Evolutionary conservation across 345 rosid genomes (phyloP).

Genomic region (Aquilaria yunnanensis): DNA sequence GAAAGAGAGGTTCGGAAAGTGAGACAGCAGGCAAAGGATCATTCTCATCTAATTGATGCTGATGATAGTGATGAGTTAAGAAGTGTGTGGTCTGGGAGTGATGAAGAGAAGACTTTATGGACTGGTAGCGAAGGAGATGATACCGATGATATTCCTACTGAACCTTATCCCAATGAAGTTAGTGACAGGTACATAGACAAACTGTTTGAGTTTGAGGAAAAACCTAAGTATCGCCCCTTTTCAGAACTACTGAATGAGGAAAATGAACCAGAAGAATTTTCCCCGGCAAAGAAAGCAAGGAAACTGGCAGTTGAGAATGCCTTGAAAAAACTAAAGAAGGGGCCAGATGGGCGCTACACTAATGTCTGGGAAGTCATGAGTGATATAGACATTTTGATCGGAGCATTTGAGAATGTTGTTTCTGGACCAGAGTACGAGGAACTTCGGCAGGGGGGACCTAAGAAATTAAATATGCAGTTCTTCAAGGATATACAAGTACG

Average conservation of each 20-base stretch:
- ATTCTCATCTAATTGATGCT: constrained; percentile 59
- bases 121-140: constrained; percentile 88
- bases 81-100: constrained; percentile 92
- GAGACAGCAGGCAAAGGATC: constrained; percentile 69
- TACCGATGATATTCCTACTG: constrained; percentile 74
- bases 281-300: constrained; percentile 87
- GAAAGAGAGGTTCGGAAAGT: constrained; percentile 58
- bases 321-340: constrained; percentile 82
- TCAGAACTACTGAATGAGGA: constrained; percentile 73
- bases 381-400: constrained; percentile 73
- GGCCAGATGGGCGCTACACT: constrained; percentile 85
- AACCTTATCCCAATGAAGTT: constrained; percentile 63
- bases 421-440: constrained; percentile 96
- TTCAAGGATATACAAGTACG: constrained; percentile 92
- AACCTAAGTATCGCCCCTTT: constrained; percentile 79
- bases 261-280: constrained; percentile 80
- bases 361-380: constrained; percentile 98
- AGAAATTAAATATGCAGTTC: constrained; percentile 83
- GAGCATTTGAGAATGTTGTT: constrained; percentile 84
- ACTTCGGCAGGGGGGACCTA: constrained; percentile 90
- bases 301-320: constrained; percentile 93
- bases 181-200: constrained; percentile 78
- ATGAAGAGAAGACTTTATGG: constrained; percentile 91
- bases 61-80: constrained; percentile 85
- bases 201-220: constrained; percentile 87